Evolutionary conservation across 148 eudicot species (phyloP), one percentile per base, ranked within the genome.

Genomic region (Rhododendron ferrugineum): DNA sequence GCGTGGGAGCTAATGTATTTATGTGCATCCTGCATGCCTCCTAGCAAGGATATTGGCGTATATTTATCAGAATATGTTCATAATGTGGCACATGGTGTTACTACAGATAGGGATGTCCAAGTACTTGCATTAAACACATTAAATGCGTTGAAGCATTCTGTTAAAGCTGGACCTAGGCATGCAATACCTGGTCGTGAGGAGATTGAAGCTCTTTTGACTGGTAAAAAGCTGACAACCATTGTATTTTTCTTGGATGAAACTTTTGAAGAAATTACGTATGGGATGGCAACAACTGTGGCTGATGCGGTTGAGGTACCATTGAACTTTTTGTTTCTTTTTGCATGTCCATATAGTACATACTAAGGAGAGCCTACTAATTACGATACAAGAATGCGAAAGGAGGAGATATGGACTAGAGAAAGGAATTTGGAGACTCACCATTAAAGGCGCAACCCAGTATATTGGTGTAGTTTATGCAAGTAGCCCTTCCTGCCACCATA

Each of bases 21-120:
- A 81, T 97, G 98, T 92, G 98, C 99, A 83, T 97, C 98, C 58
- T 95, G 98, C 87, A 95, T 97, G 99, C 98, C 99, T 46, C 99
- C 99, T 81, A 92, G 93, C 93, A 97, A 97, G 91, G 99, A 97
- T 77, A 92, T 97, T 89, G 96, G 98, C 64, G 98, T 93, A 83
- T 97, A 95, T 88, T 88, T 97, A 84, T 94, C 98, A 32, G 98
- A 97, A 87, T 97, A 97, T 86, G 90, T 97, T 56, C 98, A 97
- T 81, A 92, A 91, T 86, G 98, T 97, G 73, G 96, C 98, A 85
- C 91, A 93, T 84, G 89, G 92, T 88, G 89, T 83, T 49, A 87
- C 81, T 89, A 81, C 86, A 83, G 98, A 95, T 85, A 90, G 95
- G 36, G 98, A 97, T 74, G 90, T 97, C 73, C 94, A 94, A 86